Conservation (phyloP, 2,329 filamentous ascomycete species). For the Triangularia setosa region DNA sequence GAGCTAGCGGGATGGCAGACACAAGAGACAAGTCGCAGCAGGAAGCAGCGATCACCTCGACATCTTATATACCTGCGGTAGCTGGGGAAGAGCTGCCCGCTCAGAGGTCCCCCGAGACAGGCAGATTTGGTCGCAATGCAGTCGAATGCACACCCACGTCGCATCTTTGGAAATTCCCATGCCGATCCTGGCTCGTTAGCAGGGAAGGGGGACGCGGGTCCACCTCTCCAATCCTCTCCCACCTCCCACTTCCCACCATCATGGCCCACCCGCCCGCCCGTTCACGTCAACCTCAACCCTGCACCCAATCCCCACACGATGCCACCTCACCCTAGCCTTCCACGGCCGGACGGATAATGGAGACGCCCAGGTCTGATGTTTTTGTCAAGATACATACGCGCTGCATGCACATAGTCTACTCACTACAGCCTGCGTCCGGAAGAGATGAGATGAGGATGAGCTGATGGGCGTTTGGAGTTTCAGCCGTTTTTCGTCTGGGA, state of each 20-base stretch:
- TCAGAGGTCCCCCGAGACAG: conserved; percentile 5
- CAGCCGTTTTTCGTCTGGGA: conserved; percentile 20
- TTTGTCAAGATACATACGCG: neutral
- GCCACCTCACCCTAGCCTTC: neutral
- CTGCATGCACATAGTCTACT: neutral
- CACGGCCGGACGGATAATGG: neutral
- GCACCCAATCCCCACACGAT: neutral
- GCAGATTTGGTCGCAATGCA: neutral
- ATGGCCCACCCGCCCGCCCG: neutral
- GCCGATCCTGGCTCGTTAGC: conserved; percentile 15
- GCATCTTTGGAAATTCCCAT: conserved; percentile 20
- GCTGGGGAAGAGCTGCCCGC: neutral
- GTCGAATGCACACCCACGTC: conserved; percentile 5
- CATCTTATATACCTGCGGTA: conserved; percentile 1
- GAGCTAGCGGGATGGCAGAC: neutral
- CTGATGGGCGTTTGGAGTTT: conserved; percentile 5
- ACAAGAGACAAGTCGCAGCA: neutral
- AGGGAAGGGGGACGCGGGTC: conserved; percentile 1
- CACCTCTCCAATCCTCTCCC: neutral
- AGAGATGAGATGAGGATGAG: neutral
- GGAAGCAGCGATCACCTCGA: neutral
- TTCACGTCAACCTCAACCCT: neutral
- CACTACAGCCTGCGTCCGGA: neutral
- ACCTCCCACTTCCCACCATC: neutral
- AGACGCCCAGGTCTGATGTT: neutral